Conservation (phyloP, 805 yeast species). For the Suhomyces pyralidae region DNA sequence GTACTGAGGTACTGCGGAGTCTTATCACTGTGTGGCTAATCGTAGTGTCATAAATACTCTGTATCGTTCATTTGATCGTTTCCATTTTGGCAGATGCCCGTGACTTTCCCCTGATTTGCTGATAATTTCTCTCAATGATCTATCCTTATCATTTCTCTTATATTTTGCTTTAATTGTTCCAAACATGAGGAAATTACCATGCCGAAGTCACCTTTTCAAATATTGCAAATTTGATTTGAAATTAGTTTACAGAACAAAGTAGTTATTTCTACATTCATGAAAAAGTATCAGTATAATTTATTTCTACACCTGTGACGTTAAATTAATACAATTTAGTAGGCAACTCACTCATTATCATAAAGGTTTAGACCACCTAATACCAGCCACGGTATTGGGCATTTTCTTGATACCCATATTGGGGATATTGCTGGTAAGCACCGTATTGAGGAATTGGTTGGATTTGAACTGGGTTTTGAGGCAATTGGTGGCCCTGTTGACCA, state of each 20-base stretch:
- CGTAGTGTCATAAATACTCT: background rate
- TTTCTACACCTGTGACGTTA: background rate
- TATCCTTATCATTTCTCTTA: background rate
- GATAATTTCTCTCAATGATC: background rate
- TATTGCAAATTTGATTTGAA: no score
- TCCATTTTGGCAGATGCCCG: background rate
- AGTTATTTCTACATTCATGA: background rate
- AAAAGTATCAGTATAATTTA: background rate
- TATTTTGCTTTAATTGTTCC: background rate
- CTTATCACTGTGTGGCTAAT: background rate
- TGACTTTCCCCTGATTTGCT: background rate
- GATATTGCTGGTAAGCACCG: conserved; percentile 47
- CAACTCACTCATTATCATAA: background rate
- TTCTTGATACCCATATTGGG: conserved; percentile 47
- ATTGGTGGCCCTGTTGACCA: conserved; percentile 23
- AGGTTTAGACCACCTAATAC: conserved; percentile 25
- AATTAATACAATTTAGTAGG: background rate
- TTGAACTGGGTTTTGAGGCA: conserved; percentile 25
- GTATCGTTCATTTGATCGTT: background rate
- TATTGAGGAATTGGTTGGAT: conserved; percentile 44
- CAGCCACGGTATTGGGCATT: conserved; percentile 43
- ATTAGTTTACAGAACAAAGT: no score
- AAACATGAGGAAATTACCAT: background rate
- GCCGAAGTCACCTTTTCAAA: no score
- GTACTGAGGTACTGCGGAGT: background rate